Percentiles rank a stretch among this genome's conserved stretches.
phyloP scores from a whole-genome alignment of 2,329 filamentous ascomycete species.

The Paraconiothyrium brasiliense region DNA sequence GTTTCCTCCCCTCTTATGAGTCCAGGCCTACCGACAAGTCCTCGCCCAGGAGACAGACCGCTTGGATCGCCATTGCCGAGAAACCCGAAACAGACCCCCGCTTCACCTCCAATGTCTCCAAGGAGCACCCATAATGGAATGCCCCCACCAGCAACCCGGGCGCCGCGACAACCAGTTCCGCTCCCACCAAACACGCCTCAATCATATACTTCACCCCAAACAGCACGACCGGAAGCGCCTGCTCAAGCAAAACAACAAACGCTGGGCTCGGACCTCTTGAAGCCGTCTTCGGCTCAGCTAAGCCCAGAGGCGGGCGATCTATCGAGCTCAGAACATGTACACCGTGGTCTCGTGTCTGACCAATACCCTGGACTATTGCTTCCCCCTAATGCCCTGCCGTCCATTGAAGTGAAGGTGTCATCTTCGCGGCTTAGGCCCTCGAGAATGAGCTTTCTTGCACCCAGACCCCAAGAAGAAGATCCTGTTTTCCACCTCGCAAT shows the following conservation, averaged over 20 bases:
- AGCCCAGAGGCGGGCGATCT: constrained; percentile 46
- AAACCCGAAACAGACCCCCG: constrained; percentile 63
- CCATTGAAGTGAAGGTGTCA: constrained; percentile 84
- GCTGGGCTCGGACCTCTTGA: constrained; percentile 36
- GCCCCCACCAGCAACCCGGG: constrained; percentile 73
- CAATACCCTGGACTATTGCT: constrained; percentile 87
- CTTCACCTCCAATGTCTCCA: constrained; percentile 76
- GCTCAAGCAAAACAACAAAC: constrained; percentile 34
- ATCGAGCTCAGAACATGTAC: constrained; percentile 64
- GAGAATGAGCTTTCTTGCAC: constrained; percentile 80
- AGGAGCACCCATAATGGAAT: constrained; percentile 56
- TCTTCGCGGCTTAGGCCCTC: constrained; percentile 96
- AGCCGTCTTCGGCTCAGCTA: constrained; percentile 43
- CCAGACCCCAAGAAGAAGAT: constrained; percentile 86
- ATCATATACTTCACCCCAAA: constrained; percentile 65
- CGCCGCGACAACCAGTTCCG: constrained; percentile 77
- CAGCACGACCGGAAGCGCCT: constrained; percentile 50
- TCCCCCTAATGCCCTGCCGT: constrained; percentile 86
- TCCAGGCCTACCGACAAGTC: constrained; percentile 71
- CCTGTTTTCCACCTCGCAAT: constrained; percentile 93
- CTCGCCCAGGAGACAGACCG: constrained; percentile 68
- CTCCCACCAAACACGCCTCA: constrained; percentile 75
- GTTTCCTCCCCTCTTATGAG: constrained; percentile 62
- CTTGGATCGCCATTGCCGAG: constrained; percentile 68
- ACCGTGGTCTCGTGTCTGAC: constrained; percentile 80